Conservation (phyloP, 345 rosid genomes). For the Citrus reticulata region DNA sequence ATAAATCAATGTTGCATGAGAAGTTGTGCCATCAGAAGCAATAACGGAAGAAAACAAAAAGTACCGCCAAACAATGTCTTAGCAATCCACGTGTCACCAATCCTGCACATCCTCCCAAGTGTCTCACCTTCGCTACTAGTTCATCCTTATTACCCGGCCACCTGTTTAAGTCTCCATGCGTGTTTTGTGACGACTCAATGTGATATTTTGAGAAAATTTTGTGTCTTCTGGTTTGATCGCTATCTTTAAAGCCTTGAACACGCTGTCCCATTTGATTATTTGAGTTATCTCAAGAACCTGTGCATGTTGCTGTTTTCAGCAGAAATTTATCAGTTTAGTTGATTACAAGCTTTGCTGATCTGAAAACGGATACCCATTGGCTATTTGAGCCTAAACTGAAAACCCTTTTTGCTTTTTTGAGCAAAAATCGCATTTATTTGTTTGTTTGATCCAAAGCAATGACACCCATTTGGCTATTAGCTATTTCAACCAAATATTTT, state of each 20-base stretch:
- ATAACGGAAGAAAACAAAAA: background rate
- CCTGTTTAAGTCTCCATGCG: background rate
- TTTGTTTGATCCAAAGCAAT: background rate
- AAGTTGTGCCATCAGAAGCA: background rate
- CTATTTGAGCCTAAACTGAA: slow-evolving; percentile 2
- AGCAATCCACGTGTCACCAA: background rate
- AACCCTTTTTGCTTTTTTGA: background rate
- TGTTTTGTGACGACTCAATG: background rate
- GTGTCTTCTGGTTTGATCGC: background rate
- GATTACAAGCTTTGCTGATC: background rate
- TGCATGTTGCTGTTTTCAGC: background rate
- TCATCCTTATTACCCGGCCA: background rate
- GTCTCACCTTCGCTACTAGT: background rate
- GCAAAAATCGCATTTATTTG: background rate
- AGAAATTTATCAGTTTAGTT: background rate
- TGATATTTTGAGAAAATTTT: background rate
- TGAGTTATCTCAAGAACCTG: background rate
- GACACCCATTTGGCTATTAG: background rate
- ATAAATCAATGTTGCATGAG: background rate
- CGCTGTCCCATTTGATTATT: background rate
- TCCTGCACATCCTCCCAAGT: background rate
- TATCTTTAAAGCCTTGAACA: background rate
- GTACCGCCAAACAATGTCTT: slow-evolving; percentile 1
- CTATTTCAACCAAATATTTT: background rate
- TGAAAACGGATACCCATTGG: slow-evolving; percentile 1